Evolutionary conservation across 352 stramenopile genomes (phyloP).

Genomic region (Phytophthora rubi): DNA sequence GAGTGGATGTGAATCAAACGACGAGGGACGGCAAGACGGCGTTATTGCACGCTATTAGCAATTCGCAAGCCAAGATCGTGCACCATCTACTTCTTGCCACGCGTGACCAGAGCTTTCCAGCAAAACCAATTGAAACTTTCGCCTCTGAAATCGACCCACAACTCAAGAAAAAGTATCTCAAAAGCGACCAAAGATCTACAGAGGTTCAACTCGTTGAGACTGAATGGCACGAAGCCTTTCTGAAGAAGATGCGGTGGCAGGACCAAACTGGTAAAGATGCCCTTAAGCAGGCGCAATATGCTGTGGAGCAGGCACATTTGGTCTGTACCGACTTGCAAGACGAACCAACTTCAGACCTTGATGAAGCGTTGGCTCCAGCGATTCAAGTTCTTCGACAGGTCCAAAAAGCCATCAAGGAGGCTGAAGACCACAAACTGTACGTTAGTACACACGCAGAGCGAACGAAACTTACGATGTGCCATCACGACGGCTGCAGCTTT

Average conservation of each 20-base stretch:
- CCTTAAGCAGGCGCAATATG: slow-evolving; percentile 38
- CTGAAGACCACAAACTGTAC: slow-evolving; percentile 57
- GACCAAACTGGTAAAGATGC: slow-evolving; percentile 47
- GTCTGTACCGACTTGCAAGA: slow-evolving; percentile 24
- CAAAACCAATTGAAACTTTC: slow-evolving; percentile 36
- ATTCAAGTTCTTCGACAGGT: slow-evolving; percentile 49
- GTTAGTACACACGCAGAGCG: slow-evolving; percentile 54
- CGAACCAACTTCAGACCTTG: slow-evolving; percentile 31
- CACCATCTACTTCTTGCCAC: slow-evolving; percentile 58
- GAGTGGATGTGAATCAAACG: slow-evolving; percentile 41
- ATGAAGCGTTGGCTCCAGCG: slow-evolving; percentile 8
- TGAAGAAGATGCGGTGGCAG: slow-evolving; percentile 40
- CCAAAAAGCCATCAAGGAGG: slow-evolving; percentile 41
- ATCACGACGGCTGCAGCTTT: slow-evolving; percentile 53
- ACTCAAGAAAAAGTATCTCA: slow-evolving; percentile 5
- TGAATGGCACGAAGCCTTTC: slow-evolving; percentile 66
- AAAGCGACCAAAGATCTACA: neutral
- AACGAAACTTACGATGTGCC: slow-evolving; percentile 50
- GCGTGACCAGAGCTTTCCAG: slow-evolving; percentile 45
- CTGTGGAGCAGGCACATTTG: slow-evolving; percentile 25
- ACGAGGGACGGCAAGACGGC: slow-evolving; percentile 73
- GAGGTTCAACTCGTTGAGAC: slow-evolving; percentile 29
- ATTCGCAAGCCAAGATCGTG: slow-evolving; percentile 59
- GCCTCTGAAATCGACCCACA: slow-evolving; percentile 11
- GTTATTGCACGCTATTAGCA: slow-evolving; percentile 69